Conservation (phyloP, 2,329 filamentous ascomycete genomes). For the Pleomassaria siparia region DNA sequence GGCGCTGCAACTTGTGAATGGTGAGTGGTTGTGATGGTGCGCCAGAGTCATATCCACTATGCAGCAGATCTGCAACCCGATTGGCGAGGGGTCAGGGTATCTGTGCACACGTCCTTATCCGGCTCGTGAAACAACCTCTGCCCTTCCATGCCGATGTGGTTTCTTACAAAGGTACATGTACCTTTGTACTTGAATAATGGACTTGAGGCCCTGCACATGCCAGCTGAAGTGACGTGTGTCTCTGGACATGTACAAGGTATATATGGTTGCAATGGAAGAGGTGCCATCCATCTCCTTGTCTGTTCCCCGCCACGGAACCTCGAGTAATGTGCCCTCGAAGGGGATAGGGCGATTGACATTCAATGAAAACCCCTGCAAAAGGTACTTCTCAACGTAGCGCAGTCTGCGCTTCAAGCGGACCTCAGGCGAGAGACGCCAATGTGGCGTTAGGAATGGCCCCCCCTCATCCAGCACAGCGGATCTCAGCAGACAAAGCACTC, state of each 20-base stretch:
- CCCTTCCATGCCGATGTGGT: constrained; percentile 19
- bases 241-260: neutral
- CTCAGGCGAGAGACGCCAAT: constrained; percentile 10
- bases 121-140: constrained; percentile 9
- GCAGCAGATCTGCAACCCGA: constrained; percentile 32
- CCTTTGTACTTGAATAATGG: neutral
- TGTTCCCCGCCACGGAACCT: neutral
- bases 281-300: neutral
- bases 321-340: constrained; percentile 17
- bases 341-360: constrained; percentile 20
- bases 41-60: constrained; percentile 20
- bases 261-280: neutral
- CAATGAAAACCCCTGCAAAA: constrained; percentile 23
- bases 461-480: constrained; percentile 14
- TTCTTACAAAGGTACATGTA: no score
- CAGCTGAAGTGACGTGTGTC: neutral
- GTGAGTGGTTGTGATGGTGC: constrained; percentile 31
- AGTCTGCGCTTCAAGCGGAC: constrained; percentile 25
- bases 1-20: constrained; percentile 23
- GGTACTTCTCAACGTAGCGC: constrained; percentile 14
- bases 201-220: neutral
- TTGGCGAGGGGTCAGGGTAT: constrained; percentile 31
- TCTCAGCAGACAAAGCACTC: constrained; percentile 9
- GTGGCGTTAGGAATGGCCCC: constrained; percentile 22
- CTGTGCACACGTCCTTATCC: constrained; percentile 24